phyloP scores from a whole-genome alignment of 495 filamentous ascomycete genomes.

The Entonaema liquescens region DNA sequence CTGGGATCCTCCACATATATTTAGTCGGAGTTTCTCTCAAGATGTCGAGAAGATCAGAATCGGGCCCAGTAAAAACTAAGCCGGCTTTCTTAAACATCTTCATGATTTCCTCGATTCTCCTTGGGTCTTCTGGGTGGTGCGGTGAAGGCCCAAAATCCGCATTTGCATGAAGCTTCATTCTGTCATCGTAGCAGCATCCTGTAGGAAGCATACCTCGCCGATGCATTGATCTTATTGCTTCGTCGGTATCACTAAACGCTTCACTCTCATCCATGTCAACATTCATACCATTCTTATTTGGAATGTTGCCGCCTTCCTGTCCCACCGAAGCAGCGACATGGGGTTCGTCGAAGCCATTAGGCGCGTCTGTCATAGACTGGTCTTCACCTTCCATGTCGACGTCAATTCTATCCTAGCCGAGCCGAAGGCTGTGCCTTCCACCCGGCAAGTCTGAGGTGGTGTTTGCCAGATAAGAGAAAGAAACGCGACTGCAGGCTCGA shows the following conservation, averaged over 20 bases:
- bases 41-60: conserved; percentile 55
- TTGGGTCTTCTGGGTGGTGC: conserved; percentile 92
- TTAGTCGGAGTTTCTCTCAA: conserved; percentile 59
- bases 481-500: not conserved
- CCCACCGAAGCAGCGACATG: conserved; percentile 11
- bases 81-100: conserved; percentile 80
- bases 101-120: conserved; percentile 89
- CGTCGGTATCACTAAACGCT: conserved; percentile 16
- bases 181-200: conserved; percentile 86
- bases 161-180: conserved; percentile 93
- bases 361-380: conserved; percentile 47
- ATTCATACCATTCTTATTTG: conserved; percentile 41
- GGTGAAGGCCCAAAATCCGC: conserved; percentile 71
- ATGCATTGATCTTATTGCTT: conserved; percentile 19
- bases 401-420: not conserved
- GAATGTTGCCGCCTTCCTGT: conserved; percentile 29
- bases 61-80: conserved; percentile 66
- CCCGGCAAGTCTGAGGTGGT: not conserved
- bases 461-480: not conserved
- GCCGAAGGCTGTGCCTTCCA: not conserved
- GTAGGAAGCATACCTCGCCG: conserved; percentile 63
- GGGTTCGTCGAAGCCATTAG: conserved; percentile 50
- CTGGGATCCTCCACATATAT: conserved; percentile 78
- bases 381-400: conserved; percentile 53
- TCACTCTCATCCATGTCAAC: conserved; percentile 46